Evolutionary conservation across 2,329 filamentous ascomycete species (phyloP), one percentile per base, ranked within the genome.

Genomic region (Pseudogymnoascus sp.): DNA sequence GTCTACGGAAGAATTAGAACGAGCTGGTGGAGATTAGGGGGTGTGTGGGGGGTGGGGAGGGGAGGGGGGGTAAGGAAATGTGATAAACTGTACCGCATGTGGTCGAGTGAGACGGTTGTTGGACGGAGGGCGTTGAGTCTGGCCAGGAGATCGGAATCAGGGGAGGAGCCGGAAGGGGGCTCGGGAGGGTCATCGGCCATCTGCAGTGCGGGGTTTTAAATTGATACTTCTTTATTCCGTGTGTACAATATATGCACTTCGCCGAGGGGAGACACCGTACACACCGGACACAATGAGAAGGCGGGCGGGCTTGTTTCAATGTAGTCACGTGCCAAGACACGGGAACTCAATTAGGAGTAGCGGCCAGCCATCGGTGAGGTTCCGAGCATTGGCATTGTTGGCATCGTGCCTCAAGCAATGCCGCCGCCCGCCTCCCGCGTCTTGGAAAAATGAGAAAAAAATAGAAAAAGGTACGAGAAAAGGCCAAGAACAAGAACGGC

Each of bases 51-150:
- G 29, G 51, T 26, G 6, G 11, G 23, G 12, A 4, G 57, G 31
- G 14, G 31, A 26, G 26, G 12, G 14, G 57, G 4, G 16, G 31
- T 5, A 6, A 16, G 14, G 21, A 26, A 31, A 39, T 5, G 29
- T 37, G 57, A 60, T 26, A 39, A 60, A 60, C 57, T 37, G 11
- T 36, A 39, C 37, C 31, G 16, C 6, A 34, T 31, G n/a, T 54
- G 47, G 3, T 60, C 57, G 34, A 60, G 12, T 60, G 57, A 60
- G 34, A 60, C 37, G 57, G 31, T 23, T 26, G 57, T 60, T 39
- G 57, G 31, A 8, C 57, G 57, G 23, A 60, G 57, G 23, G 57
- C 57, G 57, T 60, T 60, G 57, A 60, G 57, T 39, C 57, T 37
- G 31, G 57, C 57, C 23, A 60, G 16, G 57, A 60, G 57, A 14